Evolutionary conservation across 2,329 filamentous ascomycete species (phyloP).

Genomic region (Hypoxylon sp.): DNA sequence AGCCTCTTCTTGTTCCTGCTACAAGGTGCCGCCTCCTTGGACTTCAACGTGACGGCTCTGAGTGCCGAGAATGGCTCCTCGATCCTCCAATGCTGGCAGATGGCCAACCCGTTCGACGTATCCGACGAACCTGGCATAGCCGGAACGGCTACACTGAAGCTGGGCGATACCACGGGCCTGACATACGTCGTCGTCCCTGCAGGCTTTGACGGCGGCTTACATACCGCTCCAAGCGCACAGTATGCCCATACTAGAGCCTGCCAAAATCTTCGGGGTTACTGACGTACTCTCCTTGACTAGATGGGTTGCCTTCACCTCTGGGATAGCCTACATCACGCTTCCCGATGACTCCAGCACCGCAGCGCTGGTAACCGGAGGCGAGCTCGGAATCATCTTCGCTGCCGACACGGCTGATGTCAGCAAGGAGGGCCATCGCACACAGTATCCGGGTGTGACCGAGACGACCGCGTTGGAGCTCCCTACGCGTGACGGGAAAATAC

Average conservation of each 20-base stretch:
- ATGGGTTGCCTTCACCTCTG: slow-evolving; percentile 50
- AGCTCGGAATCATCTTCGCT: slow-evolving; percentile 52
- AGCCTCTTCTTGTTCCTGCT: background rate
- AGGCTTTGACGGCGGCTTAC: slow-evolving; percentile 50
- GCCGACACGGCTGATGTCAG: slow-evolving; percentile 53
- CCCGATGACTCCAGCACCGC: background rate
- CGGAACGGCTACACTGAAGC: slow-evolving; percentile 42
- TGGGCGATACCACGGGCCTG: slow-evolving; percentile 47
- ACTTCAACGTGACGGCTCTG: background rate
- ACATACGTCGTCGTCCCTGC: slow-evolving; percentile 50
- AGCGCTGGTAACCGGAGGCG: slow-evolving; percentile 47
- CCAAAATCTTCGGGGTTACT: background rate
- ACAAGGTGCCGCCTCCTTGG: background rate
- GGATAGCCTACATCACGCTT: slow-evolving; percentile 43
- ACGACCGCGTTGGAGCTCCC: slow-evolving; percentile 51
- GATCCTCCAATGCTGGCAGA: slow-evolving; percentile 51
- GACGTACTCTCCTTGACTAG: slow-evolving; percentile 31
- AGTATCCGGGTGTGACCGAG: slow-evolving; percentile 49
- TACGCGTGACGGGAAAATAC: slow-evolving; percentile 28
- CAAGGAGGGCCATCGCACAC: slow-evolving; percentile 50
- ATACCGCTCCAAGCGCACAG: slow-evolving; percentile 54
- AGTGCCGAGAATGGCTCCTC: background rate
- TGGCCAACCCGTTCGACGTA: slow-evolving; percentile 46
- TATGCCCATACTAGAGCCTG: slow-evolving; percentile 38
- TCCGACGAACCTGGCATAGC: slow-evolving; percentile 45